phyloP scores from a whole-genome alignment of 345 rosid genomes.

The Brassica cretica region DNA sequence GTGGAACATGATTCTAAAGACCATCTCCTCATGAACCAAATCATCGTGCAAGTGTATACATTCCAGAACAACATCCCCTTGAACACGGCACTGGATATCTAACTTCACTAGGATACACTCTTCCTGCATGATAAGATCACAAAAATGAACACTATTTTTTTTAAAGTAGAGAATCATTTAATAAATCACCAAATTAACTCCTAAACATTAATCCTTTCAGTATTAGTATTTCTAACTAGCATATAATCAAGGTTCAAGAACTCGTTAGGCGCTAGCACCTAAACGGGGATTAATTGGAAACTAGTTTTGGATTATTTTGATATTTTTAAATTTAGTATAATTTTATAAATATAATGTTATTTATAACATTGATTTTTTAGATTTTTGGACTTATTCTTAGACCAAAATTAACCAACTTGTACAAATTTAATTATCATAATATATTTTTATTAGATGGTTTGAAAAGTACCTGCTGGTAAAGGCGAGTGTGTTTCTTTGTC shows the following conservation, averaged over 20 bases:
- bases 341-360: too few relatives aligned
- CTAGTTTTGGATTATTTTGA: too few relatives aligned
- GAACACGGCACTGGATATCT: conserved; percentile 78
- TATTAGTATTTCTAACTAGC: background rate
- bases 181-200: background rate
- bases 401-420: too few relatives aligned
- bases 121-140: conserved; percentile 55
- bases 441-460: background rate
- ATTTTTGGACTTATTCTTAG: too few relatives aligned
- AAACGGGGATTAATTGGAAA: too few relatives aligned
- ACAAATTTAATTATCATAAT: too few relatives aligned
- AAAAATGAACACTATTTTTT: background rate
- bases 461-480: conserved; percentile 63
- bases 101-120: conserved; percentile 77
- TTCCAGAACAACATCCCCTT: conserved; percentile 95
- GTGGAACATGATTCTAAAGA: conserved; percentile 89
- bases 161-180: conserved; percentile 34
- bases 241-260: background rate
- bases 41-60: conserved; percentile 82
- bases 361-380: too few relatives aligned
- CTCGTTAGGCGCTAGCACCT: too few relatives aligned
- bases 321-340: too few relatives aligned
- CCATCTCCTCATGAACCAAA: conserved; percentile 64
- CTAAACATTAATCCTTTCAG: background rate
- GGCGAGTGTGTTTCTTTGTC: conserved; percentile 60